Conservation (phyloP, 495 filamentous ascomycete species). For the Friedmanniomyces endolithicus region DNA sequence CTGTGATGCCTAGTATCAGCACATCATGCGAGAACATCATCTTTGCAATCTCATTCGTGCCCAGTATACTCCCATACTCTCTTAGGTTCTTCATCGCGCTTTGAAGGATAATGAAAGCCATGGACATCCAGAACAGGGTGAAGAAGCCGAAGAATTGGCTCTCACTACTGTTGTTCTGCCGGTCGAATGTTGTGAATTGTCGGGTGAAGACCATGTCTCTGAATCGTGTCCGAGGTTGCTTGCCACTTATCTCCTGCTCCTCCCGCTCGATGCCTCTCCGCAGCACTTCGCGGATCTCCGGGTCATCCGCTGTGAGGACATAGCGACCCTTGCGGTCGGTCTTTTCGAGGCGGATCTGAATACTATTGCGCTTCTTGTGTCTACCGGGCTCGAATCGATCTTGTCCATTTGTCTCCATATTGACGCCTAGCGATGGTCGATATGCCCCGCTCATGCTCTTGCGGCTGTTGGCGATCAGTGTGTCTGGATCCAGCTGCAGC, state of each 20-base stretch:
- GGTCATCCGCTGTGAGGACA: constrained; percentile 45
- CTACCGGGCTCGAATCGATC: background rate
- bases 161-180: constrained; percentile 45
- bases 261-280: constrained; percentile 36
- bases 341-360: constrained; percentile 38
- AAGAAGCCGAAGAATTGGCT: constrained; percentile 66
- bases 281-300: constrained; percentile 42
- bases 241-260: constrained; percentile 23
- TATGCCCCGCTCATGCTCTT: constrained; percentile 7
- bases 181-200: constrained; percentile 58
- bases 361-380: constrained; percentile 22
- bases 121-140: constrained; percentile 60
- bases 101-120: constrained; percentile 48
- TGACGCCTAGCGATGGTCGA: background rate
- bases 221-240: constrained; percentile 40
- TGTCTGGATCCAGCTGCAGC: constrained; percentile 20
- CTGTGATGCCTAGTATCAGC: constrained; percentile 50
- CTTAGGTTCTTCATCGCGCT: constrained; percentile 54
- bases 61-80: constrained; percentile 47
- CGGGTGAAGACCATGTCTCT: constrained; percentile 55
- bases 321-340: constrained; percentile 37
- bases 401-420: background rate
- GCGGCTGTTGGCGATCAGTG: constrained; percentile 12
- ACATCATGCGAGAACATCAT: constrained; percentile 57
- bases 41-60: constrained; percentile 52